phyloP scores from a whole-genome alignment of 192 early-diverging fungal species.

The Backusella tuberculispora region DNA sequence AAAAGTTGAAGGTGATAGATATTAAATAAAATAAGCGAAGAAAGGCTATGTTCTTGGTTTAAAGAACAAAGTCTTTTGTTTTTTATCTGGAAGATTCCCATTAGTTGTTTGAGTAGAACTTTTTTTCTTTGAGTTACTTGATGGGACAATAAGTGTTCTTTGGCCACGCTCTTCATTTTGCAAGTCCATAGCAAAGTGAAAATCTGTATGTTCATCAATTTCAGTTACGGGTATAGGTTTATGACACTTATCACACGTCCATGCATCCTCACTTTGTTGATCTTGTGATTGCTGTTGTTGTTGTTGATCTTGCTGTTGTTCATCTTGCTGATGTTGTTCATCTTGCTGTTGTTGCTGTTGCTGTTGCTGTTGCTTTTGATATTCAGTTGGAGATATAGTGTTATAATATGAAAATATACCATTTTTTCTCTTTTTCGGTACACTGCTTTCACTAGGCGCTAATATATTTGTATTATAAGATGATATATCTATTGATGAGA shows the following conservation, averaged over 20 bases:
- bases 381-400: background rate
- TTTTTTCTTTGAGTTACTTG: background rate
- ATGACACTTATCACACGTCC: slow-evolving; percentile 39
- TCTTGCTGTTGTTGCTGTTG: background rate
- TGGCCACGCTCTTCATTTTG: slow-evolving; percentile 27
- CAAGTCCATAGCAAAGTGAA: slow-evolving; percentile 55
- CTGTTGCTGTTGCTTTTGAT: background rate
- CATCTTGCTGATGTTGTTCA: no score
- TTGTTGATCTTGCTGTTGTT: no score
- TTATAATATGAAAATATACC: background rate
- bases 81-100: background rate
- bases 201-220: slow-evolving; percentile 56
- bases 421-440: slow-evolving; percentile 8
- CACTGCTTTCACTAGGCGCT: background rate
- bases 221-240: slow-evolving; percentile 24
- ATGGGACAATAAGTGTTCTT: no score
- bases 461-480: background rate
- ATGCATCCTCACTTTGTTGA: background rate
- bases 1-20: no score
- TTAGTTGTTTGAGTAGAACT: background rate
- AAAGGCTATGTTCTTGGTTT: background rate
- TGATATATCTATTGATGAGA: background rate
- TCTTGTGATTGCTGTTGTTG: background rate
- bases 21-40: background rate
- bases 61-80: slow-evolving; percentile 11